phyloP scores from a whole-genome alignment of 768 basidiomycete genomes.

The Termitomyces sp. region DNA sequence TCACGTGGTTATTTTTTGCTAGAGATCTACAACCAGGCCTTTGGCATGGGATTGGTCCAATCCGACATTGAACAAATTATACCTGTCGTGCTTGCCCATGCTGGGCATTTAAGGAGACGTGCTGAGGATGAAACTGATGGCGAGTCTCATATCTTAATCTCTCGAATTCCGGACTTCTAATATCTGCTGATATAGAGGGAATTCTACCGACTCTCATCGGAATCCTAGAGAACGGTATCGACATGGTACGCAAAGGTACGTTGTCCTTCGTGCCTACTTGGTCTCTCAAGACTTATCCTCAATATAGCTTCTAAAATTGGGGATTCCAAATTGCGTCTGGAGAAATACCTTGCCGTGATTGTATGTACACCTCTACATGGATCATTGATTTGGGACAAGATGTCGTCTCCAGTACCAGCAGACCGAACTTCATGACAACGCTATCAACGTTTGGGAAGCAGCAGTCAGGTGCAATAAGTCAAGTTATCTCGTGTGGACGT shows the following conservation, averaged over 20 bases:
- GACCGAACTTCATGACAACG: constrained; percentile 47
- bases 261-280: not conserved
- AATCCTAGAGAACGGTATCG: constrained; percentile 59
- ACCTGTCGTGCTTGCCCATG: constrained; percentile 57
- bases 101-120: constrained; percentile 55
- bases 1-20: not conserved
- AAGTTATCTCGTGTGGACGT: constrained; percentile 71
- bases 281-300: not conserved
- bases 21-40: constrained; percentile 58
- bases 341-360: constrained; percentile 74
- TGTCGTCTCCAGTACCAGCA: constrained; percentile 16
- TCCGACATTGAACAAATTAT: constrained; percentile 61
- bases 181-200: constrained; percentile 33
- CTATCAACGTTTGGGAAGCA: constrained; percentile 57
- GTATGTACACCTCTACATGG: constrained; percentile 38
- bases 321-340: constrained; percentile 73
- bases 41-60: constrained; percentile 49
- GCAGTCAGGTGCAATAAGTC: constrained; percentile 63
- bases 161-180: not conserved
- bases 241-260: constrained; percentile 54
- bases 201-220: constrained; percentile 47
- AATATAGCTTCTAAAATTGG: constrained; percentile 54
- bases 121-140: constrained; percentile 43
- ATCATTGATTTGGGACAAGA: not conserved
- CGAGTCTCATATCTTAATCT: constrained; percentile 9